Evolutionary conservation across 305 asterid genomes (phyloP), one percentile per base, ranked within the genome.

Genomic region (Plantago coronopus): DNA sequence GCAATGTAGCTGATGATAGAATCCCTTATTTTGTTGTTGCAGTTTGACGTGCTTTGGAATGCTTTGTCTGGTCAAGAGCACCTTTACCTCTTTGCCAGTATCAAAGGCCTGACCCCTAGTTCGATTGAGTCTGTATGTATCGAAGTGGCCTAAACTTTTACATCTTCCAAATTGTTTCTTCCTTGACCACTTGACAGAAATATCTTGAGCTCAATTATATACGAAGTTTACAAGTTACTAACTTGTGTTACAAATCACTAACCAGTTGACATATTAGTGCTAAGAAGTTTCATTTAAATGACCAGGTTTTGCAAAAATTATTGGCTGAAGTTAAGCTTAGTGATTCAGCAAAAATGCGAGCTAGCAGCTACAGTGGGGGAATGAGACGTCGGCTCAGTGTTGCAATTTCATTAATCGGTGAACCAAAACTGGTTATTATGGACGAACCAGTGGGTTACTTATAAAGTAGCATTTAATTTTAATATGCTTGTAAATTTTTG

Each of bases 11-110:
- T 67, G 55, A 48, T 21, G 60, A 66, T 31, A 62, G 68, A 55
- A 65, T 69, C 59, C 34, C 22, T 47, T 18, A 23, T 71, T 67
- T 59, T 74, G 53, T 44, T 75, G 69, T 57, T 43, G 58, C 75
- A 93, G 97, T 93, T 93, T 79, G 96, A 93, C 72, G 60, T 91
- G 48, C 94, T 93, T 65, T 93, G 97, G 97, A 94, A 87, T 70
- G 95, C 85, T 47, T 77, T 89, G 63, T 87, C 99, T 18, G 96
- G 91, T 61, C 72, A 72, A 85, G 96, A 93, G 70, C 99, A 93
- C 76, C 94, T 89, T 54, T 54, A 73, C 62, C 83, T 93, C 70
- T 89, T 93, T 76, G 96, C 99, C 65, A 80, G 84, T 75, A 84
- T 93, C 74, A 93, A 89, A 72, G 97, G 97, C 71, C 75, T 87